phyloP scores from a whole-genome alignment of 345 rosid genomes.

The Microthlaspi erraticum region DNA sequence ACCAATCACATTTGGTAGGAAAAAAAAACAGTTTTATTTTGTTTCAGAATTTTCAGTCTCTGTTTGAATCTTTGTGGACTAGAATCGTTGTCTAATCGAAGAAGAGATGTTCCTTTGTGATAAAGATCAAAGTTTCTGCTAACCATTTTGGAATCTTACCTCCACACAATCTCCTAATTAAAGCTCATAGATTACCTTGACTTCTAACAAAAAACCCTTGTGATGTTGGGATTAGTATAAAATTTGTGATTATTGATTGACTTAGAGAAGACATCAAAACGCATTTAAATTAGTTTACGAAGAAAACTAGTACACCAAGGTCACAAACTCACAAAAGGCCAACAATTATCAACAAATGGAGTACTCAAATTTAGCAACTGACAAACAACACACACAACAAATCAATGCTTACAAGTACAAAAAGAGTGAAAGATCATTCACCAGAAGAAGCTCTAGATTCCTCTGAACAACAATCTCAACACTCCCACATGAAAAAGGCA shows the following conservation, averaged over 20 bases:
- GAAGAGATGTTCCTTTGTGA: no score
- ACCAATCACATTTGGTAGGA: no score
- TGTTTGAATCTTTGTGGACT: no score
- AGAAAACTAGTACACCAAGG: conserved; percentile 1
- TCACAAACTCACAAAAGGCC: conserved; percentile 22
- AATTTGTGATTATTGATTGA: not conserved
- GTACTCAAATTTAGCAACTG: conserved; percentile 21
- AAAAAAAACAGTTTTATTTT: no score
- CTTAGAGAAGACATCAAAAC: conserved; percentile 5
- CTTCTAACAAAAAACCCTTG: not conserved
- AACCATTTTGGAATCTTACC: not conserved
- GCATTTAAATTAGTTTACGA: conserved; percentile 12
- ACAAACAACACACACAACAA: conserved; percentile 35
- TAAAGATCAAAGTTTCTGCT: no score
- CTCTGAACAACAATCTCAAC: conserved; percentile 27
- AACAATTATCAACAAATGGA: conserved; percentile 29
- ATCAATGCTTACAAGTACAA: conserved; percentile 29
- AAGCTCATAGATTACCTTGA: no score
- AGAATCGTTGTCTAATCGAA: no score
- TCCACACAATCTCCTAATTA: no score
- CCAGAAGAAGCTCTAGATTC: conserved; percentile 15
- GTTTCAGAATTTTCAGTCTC: no score
- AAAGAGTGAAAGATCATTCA: conserved; percentile 20
- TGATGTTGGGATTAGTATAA: not conserved
- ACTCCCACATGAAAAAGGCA: conserved; percentile 17